These are phyloP conservation scores for Rauvolfia tetraphylla DNA, from an alignment of 257 asterid genomes.

Conservation along the genomic window DNA sequence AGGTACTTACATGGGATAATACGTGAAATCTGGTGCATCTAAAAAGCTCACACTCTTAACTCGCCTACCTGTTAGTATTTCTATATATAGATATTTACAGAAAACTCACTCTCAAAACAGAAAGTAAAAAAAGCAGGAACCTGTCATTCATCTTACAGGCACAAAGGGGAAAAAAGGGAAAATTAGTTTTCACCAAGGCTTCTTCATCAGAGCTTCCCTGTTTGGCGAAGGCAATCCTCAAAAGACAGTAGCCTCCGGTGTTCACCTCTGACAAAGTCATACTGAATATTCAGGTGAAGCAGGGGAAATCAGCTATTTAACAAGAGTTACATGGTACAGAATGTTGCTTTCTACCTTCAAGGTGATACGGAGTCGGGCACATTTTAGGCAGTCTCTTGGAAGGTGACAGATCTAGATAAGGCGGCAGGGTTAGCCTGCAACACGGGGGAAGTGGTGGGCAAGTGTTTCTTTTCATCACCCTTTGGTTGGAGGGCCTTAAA, in stretches of 20 bases:
- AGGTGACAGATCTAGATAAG: constrained; percentile 60
- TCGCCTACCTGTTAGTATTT: constrained; percentile 18
- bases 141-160: constrained; percentile 26
- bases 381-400: constrained; percentile 48
- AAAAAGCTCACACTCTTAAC: constrained; percentile 15
- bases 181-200: constrained; percentile 8
- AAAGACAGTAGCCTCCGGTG: constrained; percentile 5
- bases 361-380: constrained; percentile 2
- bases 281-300: not conserved
- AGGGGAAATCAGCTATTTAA: constrained; percentile 3
- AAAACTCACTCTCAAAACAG: constrained; percentile 27
- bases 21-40: constrained; percentile 15
- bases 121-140: constrained; percentile 20
- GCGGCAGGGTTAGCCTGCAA: constrained; percentile 85
- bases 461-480: constrained; percentile 29
- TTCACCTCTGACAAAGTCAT: constrained; percentile 2
- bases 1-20: constrained; percentile 20
- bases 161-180: constrained; percentile 4
- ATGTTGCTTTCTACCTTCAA: constrained; percentile 1
- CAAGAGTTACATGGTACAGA: not conserved
- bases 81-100: constrained; percentile 37
- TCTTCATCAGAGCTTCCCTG: constrained; percentile 14
- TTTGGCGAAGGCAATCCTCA: constrained; percentile 2
- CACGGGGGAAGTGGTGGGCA: constrained; percentile 23
- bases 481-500: constrained; percentile 65